Evolutionary conservation across 371 early-diverging fungal genomes (phyloP).

Genomic region (Conidiobolus incongruus): DNA sequence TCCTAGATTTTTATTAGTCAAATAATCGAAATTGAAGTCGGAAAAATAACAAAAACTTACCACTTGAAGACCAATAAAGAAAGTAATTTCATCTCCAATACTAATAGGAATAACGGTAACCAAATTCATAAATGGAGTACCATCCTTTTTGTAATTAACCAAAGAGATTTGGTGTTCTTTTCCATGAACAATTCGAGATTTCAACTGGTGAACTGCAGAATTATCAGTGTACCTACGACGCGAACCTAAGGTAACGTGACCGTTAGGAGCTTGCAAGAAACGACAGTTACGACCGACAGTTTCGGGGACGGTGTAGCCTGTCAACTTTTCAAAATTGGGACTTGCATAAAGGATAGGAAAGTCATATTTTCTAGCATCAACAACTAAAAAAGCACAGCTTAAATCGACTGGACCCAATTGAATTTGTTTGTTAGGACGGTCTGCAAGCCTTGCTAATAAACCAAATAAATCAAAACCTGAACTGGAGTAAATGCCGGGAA

Average conservation of each 20-base stretch:
- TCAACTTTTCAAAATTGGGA: conserved; percentile 27
- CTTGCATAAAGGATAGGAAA: conserved; percentile 26
- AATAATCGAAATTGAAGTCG: not conserved
- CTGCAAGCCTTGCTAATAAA: conserved; percentile 17
- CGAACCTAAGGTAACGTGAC: conserved; percentile 15
- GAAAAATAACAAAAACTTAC: conserved; percentile 3
- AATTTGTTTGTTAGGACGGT: conserved; percentile 23
- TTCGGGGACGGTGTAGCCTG: conserved; percentile 24
- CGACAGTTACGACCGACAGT: conserved; percentile 32
- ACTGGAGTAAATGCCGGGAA: conserved; percentile 18
- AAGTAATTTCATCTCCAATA: conserved; percentile 16
- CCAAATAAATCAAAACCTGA: conserved; percentile 38
- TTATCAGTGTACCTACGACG: conserved; percentile 27
- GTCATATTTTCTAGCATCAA: conserved; percentile 17
- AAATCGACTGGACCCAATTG: conserved; percentile 29
- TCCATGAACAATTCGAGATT: conserved; percentile 16
- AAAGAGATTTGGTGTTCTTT: conserved; percentile 30
- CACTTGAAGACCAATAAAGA: conserved; percentile 45
- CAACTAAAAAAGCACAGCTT: conserved; percentile 19
- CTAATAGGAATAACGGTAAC: conserved; percentile 39
- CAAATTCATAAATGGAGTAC: conserved; percentile 48
- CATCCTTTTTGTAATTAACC: conserved; percentile 36
- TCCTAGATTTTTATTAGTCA: conserved; percentile 17
- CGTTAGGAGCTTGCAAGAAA: conserved; percentile 29
- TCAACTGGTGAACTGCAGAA: conserved; percentile 19